Evolutionary conservation across 2,329 filamentous ascomycete genomes (phyloP).

Genomic region (Trichoderma brevicompactum): DNA sequence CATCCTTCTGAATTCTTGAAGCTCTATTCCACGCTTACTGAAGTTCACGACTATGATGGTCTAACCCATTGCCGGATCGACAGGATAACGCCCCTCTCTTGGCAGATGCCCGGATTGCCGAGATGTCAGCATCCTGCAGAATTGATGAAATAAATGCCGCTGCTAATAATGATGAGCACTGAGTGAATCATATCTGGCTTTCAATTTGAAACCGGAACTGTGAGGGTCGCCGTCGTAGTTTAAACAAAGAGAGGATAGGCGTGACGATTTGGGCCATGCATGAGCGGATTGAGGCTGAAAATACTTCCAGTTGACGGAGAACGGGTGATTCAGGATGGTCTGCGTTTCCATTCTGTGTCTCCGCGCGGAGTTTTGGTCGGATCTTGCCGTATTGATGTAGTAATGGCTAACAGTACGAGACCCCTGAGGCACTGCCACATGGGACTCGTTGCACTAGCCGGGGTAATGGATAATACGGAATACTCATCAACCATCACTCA

Average conservation of each 20-base stretch:
- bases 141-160: neutral
- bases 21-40: neutral
- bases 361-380: neutral
- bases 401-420: neutral
- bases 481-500: neutral
- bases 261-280: too few relatives aligned
- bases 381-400: neutral
- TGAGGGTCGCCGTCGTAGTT: too few relatives aligned
- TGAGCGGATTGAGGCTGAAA: too few relatives aligned
- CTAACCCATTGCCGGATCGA: constrained; percentile 9
- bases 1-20: too few relatives aligned
- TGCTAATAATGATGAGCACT: neutral
- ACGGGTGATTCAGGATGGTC: neutral
- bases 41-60: neutral
- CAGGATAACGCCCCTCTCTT: neutral
- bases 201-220: neutral
- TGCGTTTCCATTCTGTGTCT: neutral
- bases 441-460: neutral
- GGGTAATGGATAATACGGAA: constrained; percentile 16
- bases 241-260: too few relatives aligned
- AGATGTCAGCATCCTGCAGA: neutral
- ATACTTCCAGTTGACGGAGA: too few relatives aligned
- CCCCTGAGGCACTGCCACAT: constrained; percentile 2
- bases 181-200: neutral
- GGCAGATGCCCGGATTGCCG: neutral